A percentile compares a stretch with the other conserved stretches of the same genome.
These are phyloP conservation scores for Arctium minus DNA, from an alignment of 129 eudicot species.

Conservation along the genomic window DNA sequence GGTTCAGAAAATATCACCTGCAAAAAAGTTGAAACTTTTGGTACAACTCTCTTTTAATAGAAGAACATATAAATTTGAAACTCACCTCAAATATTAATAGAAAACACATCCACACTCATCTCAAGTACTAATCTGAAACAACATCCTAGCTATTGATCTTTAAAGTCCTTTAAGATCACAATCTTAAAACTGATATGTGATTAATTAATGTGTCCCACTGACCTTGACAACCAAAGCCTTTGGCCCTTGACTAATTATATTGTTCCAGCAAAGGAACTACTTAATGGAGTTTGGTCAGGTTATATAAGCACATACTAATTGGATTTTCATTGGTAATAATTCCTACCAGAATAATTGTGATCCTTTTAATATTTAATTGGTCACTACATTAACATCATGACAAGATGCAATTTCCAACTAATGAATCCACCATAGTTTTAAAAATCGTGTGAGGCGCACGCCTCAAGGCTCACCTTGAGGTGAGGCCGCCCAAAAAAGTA, in stretches of 20 bases:
- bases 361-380: not conserved
- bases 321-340: not conserved
- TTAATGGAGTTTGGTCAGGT: not conserved
- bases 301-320: not conserved
- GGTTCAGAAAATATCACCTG: slow-evolving; percentile 97
- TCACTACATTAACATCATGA: not conserved
- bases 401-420: not conserved
- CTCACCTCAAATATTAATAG: not conserved
- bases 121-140: too few relatives aligned
- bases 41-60: not conserved
- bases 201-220: not conserved
- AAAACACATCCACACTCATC: too few relatives aligned
- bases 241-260: not conserved
- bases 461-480: too few relatives aligned
- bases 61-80: not conserved
- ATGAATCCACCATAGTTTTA: not conserved
- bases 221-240: not conserved
- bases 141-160: too few relatives aligned
- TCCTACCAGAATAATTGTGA: not conserved
- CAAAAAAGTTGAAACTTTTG: not conserved
- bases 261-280: not conserved
- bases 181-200: not conserved
- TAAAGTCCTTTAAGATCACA: not conserved
- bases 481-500: too few relatives aligned
- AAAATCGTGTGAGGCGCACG: too few relatives aligned